Evolutionary conservation across 1,284 basidiomycete species (phyloP), one percentile per base, ranked within the genome.

Genomic region (Cryptococcus sp.): DNA sequence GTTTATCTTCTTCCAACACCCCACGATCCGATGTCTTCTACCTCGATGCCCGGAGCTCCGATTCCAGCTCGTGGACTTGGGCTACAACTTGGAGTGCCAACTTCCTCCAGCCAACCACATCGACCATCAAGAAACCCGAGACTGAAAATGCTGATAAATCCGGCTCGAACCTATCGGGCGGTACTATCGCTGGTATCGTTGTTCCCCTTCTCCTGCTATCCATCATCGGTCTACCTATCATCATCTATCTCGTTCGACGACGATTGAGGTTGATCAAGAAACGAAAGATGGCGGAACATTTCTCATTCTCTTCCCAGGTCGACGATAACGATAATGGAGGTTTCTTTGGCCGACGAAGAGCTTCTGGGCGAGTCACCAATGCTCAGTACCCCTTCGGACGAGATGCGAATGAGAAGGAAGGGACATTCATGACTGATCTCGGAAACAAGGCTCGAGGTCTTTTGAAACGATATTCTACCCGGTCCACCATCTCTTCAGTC

Each of bases 251-350:
- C 45, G 56, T 63, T 23, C 63, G 74, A 37, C 63, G 71, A n/a
- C 64, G 67, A 43, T 53, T 69, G 47, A 55, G 66, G 24, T 59
- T 66, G 50, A 56, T 55, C 52, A 68, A 69, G 56, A 68, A 73
- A 49, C 61, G 72, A 31, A 61, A 72, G 16, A 66, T 72, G 62
- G 73, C 74, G 1, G 61, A 66, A 47, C 72, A 76, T 59, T 76
- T 72, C 52, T 68, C 69, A 19, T 72, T 73, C 62, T 64, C 63
- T 2, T 61, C 66, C 14, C 67, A 70, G 54, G 71, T 72, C 48
- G 70, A 70, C 55, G 52, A 50, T 21, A 69, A 65, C 25, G 65
- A 63, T 42, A 66, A 70, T 54, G 24, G 39, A 22, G 49, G 54
- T 18, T 23, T 32, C 49, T 45, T 24, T 47, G 39, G 46, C 16